phyloP scores from a whole-genome alignment of 331 rosid genomes.

The Rosa hybrid region DNA sequence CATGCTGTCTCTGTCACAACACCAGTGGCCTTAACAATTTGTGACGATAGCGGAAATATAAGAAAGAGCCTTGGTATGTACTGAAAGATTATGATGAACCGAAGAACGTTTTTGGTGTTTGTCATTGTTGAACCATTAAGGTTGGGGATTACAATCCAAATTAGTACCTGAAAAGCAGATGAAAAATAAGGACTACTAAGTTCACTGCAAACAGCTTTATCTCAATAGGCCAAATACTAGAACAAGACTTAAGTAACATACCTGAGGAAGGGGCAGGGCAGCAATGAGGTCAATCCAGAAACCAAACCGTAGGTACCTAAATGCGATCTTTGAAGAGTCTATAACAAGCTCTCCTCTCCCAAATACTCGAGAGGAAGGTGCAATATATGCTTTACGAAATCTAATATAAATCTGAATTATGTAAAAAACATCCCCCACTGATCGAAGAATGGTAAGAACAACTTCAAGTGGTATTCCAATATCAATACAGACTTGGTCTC shows the following conservation, averaged over 20 bases:
- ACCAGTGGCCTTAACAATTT: conserved; percentile 78
- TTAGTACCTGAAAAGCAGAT: conserved; percentile 53
- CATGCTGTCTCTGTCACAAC: conserved; percentile 88
- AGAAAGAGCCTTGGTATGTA: conserved; percentile 79
- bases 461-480: conserved; percentile 63
- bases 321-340: conserved; percentile 63
- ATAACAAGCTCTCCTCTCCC: conserved; percentile 96
- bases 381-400: conserved; percentile 76
- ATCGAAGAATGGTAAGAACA: conserved; percentile 62
- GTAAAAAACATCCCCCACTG: conserved; percentile 71
- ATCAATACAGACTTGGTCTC: conserved; percentile 62
- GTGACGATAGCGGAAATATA: conserved; percentile 81
- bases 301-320: conserved; percentile 55
- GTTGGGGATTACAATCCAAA: conserved; percentile 79
- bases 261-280: conserved; percentile 94
- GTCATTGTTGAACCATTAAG: conserved; percentile 74
- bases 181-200: conserved; percentile 9
- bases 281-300: conserved; percentile 79
- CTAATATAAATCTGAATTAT: conserved; percentile 61
- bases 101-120: conserved; percentile 75
- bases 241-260: conserved; percentile 13
- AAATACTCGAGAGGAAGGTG: conserved; percentile 86
- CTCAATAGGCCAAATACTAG: not conserved
- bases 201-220: conserved; percentile 8
- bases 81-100: conserved; percentile 74